Evolutionary conservation across 176 grass and related monocot species (phyloP), one percentile per base, ranked within the genome.

Genomic region (Tillandsia leiboldiana): DNA sequence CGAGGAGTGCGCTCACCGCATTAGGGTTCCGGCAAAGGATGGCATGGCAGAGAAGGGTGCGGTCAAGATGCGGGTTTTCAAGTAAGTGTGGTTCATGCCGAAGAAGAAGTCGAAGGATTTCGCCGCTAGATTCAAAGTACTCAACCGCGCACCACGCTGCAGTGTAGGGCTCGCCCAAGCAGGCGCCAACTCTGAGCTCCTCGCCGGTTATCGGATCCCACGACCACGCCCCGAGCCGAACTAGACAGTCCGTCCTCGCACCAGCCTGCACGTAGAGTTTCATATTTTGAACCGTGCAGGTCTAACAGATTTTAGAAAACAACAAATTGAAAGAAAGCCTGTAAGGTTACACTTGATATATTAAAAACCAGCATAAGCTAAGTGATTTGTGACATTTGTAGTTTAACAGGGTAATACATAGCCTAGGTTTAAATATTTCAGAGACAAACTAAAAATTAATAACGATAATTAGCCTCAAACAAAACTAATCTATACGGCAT

Each of bases 31-130:
- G 79, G 68, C 87, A 89, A 63, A 89, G 79, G 51, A 89, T 85
- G 49, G 87, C 87, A 48, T 89, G 87, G 64, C 81, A 85, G 73
- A 89, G 82, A 75, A 82, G 79, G 64, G 79, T 85, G 59, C 87
- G 69, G 71, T 82, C 87, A 18, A 81, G 72, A 70, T 72, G 72
- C 65, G 87, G 78, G 15, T 70, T 81, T 48, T 84, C 87, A 51
- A 89, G 69, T 65, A 89, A 70, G 78, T 66, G 72, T 48, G 82
- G 87, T 51, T 76, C 83, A 75, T 76, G 75, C 17, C 75, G 53
- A 26, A 89, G 79, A 27, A 89, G 72, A 11, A 85, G n/a, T 27
- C 56, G 79, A 42, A 89, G 78, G 67, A 89, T 85, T 73, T 82
- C 53, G 53, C 82, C 82, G 29, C 17, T 85, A 23, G 75, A 77